phyloP scores from a whole-genome alignment of 1,284 basidiomycete species.

The Microbotryum scabiosae region DNA sequence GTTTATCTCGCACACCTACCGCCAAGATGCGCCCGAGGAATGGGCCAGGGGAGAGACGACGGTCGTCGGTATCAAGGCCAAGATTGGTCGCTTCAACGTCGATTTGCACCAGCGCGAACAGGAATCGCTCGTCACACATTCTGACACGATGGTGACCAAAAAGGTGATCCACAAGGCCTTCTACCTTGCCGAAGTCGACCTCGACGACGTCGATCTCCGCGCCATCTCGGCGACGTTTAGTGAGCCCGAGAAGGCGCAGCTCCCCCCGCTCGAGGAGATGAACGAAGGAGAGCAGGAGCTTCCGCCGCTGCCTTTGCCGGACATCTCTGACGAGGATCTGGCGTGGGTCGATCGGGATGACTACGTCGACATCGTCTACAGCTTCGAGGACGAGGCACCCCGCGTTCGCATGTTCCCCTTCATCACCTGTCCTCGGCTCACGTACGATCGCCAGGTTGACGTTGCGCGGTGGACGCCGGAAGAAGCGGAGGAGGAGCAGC shows the following conservation, averaged over 20 bases:
- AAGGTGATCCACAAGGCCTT: slow-evolving; percentile 72
- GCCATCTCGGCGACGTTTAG: slow-evolving; percentile 68
- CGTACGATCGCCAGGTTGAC: slow-evolving; percentile 51
- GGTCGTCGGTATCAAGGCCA: slow-evolving; percentile 73
- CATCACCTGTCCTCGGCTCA: slow-evolving; percentile 70
- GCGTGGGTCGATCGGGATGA: slow-evolving; percentile 75
- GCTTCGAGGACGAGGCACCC: slow-evolving; percentile 50
- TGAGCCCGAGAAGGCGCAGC: slow-evolving; percentile 53
- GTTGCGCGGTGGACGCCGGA: slow-evolving; percentile 34
- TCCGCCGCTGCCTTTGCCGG: slow-evolving; percentile 15
- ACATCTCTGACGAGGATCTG: slow-evolving; percentile 26
- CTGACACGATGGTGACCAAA: slow-evolving; percentile 44
- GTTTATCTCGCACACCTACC: slow-evolving; percentile 80
- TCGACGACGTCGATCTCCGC: slow-evolving; percentile 69
- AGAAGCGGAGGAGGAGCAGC: background rate
- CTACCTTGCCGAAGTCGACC: slow-evolving; percentile 80
- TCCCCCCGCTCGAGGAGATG: slow-evolving; percentile 35
- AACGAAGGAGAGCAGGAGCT: slow-evolving; percentile 20
- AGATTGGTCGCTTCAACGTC: slow-evolving; percentile 69
- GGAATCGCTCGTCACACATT: slow-evolving; percentile 49
- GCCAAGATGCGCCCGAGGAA: slow-evolving; percentile 63
- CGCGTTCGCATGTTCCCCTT: slow-evolving; percentile 62
- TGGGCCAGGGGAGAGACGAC: slow-evolving; percentile 72
- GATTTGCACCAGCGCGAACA: slow-evolving; percentile 91
- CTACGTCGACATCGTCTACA: slow-evolving; percentile 71